Evolutionary conservation across 768 basidiomycete species (phyloP), one percentile per base, ranked within the genome.

Genomic region (Cystofilobasidium macerans): DNA sequence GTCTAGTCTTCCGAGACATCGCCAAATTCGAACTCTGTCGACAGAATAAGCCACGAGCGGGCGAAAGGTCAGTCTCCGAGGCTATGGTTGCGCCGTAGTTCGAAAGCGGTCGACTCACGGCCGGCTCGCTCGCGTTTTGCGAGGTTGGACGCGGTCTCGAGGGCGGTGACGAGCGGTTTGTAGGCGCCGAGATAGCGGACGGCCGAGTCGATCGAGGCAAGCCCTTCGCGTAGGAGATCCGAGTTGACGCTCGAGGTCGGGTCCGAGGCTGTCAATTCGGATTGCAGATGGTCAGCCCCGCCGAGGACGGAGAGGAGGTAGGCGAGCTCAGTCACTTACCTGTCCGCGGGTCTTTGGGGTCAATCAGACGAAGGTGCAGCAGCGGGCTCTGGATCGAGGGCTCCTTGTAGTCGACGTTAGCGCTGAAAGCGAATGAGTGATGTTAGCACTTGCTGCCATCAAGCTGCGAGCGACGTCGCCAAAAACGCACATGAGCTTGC

Each of bases 341-440:
- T 7, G 83, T 81, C 11, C 80, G 76, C 3, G 88, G 84, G 76
- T 91, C 86, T 30, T 80, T 75, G 0, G 94, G 88, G 74, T 98
- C 93, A 69, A 95, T 94, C 40, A 99, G 83, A 57, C 94, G 87
- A 62, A 99, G 83, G 76, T 95, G 91, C 33, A 93, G 79, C 1
- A 85, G 72, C 33, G 63, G 62, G 58, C 61, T 64, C 40, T 42
- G 51, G 26, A 81, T 70, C 9, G 51, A 43, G 30, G 87, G 86
- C 72, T 95, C 94, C 72, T 80, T 85, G 72, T 86, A 82, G 75
- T 99, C 95, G 65, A 92, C 79, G 77, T 93, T 97, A n/a, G 92
- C 95, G 57, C 75, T 79, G 62, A 16, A 13, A n/a, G 13, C 24
- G 51, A 51, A 53, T 24, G 20, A 18, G n/a, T 40, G 16, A 40